phyloP scores from a whole-genome alignment of 176 grass and related monocot genomes.

The Panicum miliaceum region DNA sequence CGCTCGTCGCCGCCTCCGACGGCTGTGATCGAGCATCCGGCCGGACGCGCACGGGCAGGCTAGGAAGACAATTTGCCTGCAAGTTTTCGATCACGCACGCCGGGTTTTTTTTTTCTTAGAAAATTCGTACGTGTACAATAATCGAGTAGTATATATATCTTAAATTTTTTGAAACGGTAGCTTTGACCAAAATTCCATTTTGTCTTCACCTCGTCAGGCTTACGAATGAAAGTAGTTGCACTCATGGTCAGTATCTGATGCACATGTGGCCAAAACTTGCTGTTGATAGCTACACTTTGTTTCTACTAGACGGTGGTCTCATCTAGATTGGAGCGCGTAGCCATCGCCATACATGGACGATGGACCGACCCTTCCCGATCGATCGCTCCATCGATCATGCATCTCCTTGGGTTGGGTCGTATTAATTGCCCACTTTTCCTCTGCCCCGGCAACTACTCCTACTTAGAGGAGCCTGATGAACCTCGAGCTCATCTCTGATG shows the following conservation, averaged over 20 bases:
- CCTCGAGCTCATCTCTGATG: neutral
- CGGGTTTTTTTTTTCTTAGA: too few species aligned
- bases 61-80: neutral
- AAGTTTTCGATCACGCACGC: neutral
- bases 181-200: neutral
- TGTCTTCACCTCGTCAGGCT: neutral
- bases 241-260: neutral
- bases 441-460: neutral
- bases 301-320: neutral
- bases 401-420: neutral
- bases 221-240: neutral
- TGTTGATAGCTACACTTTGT: neutral
- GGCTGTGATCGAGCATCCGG: too few species aligned
- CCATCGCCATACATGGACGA: neutral
- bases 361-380: neutral
- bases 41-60: neutral
- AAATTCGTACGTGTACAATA: too few species aligned
- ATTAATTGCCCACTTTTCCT: neutral
- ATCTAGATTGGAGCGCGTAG: neutral
- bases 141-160: too few species aligned
- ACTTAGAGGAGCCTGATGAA: neutral
- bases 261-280: constrained; percentile 18
- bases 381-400: neutral
- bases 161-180: neutral
- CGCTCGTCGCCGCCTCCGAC: too few species aligned